Conservation (phyloP, 768 basidiomycete species). For the Vararia minispora region DNA sequence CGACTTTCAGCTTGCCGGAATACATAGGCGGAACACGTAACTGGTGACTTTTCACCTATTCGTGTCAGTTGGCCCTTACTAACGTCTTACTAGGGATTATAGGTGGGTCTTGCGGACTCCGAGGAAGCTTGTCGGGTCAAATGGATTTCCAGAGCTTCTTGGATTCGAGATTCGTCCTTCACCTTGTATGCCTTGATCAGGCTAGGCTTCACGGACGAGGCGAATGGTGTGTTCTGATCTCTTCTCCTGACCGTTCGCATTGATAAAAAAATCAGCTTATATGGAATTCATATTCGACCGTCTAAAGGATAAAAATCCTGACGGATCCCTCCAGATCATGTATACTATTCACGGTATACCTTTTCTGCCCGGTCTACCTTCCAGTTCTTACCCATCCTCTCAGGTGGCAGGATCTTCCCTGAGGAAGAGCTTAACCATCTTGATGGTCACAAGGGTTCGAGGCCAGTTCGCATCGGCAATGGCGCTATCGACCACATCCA, state of each 20-base stretch:
- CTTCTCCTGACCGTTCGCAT: slow-evolving; percentile 5
- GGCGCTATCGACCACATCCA: slow-evolving; percentile 93
- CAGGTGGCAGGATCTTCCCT: slow-evolving; percentile 54
- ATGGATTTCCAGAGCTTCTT: slow-evolving; percentile 46
- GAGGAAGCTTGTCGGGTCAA: slow-evolving; percentile 14
- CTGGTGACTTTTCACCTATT: slow-evolving; percentile 39
- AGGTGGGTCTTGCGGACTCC: not conserved
- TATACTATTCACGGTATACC: slow-evolving; percentile 79
- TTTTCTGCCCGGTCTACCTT: not conserved
- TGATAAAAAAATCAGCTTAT: slow-evolving; percentile 39
- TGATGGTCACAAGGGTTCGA: slow-evolving; percentile 80
- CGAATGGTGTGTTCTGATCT: slow-evolving; percentile 45
- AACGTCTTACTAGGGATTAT: slow-evolving; percentile 3
- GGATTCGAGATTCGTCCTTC: slow-evolving; percentile 96
- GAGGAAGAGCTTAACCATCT: slow-evolving; percentile 83
- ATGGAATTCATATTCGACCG: slow-evolving; percentile 88
- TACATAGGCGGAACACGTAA: slow-evolving; percentile 85
- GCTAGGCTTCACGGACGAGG: slow-evolving; percentile 89
- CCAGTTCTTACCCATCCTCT: no score
- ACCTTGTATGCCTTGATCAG: slow-evolving; percentile 90
- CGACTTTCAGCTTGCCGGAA: slow-evolving; percentile 91
- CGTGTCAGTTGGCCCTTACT: not conserved
- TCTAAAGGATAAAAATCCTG: slow-evolving; percentile 71
- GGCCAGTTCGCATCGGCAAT: slow-evolving; percentile 86
- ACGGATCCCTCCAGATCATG: slow-evolving; percentile 94